These are phyloP conservation scores for Fraxinus dipetala DNA, from an alignment of 305 asterid genomes.

Conservation along the genomic window DNA sequence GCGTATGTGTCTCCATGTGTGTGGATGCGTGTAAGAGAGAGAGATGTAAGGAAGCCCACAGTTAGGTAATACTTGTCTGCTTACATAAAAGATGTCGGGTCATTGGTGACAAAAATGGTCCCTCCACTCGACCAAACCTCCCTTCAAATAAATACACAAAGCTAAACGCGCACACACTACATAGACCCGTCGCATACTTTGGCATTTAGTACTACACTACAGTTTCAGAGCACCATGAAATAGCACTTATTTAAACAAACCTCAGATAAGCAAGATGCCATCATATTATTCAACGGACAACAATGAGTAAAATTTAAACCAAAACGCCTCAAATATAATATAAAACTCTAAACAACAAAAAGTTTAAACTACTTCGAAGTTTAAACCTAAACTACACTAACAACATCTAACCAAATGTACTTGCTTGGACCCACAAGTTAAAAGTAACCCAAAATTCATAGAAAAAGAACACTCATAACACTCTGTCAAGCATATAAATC, in stretches of 20 bases:
- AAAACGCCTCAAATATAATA: not conserved
- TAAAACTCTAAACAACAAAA: not conserved
- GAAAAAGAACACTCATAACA: not conserved
- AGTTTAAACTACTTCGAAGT: not conserved
- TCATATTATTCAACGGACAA: not conserved
- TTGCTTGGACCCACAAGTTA: conserved; percentile 29
- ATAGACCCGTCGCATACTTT: not conserved
- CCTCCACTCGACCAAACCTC: conserved; percentile 19
- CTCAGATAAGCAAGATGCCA: not conserved
- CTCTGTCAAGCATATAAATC: conserved; percentile 25
- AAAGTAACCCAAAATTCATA: not conserved
- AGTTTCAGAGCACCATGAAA: conserved; percentile 23
- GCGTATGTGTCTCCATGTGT: not conserved
- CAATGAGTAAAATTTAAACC: not conserved
- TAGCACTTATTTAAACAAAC: not conserved
- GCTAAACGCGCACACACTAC: conserved; percentile 23
- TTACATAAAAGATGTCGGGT: conserved; percentile 12
- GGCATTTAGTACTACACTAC: not conserved
- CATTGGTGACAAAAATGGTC: conserved; percentile 26
- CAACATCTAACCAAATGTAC: not conserved
- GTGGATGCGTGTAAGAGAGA: not conserved
- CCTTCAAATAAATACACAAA: conserved; percentile 20
- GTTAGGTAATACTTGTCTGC: conserved; percentile 12
- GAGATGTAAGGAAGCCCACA: not conserved
- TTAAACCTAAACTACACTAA: not conserved